phyloP scores from a whole-genome alignment of 2,329 filamentous ascomycete species.

The Cordyceps farinosa region DNA sequence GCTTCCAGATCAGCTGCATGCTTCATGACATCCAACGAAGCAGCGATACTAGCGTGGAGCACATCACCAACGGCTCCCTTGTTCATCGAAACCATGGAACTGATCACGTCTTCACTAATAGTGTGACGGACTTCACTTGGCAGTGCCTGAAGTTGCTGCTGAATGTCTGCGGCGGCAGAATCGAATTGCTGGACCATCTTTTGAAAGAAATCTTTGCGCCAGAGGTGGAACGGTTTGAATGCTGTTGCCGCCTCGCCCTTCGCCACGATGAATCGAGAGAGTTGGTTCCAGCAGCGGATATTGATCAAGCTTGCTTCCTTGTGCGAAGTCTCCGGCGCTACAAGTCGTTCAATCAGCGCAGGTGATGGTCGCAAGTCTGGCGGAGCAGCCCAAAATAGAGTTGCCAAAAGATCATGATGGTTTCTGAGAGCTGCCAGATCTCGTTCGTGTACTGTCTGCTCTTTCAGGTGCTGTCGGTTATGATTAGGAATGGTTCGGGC shows the following conservation, averaged over 20 bases:
- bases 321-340: constrained; percentile 58
- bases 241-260: constrained; percentile 43
- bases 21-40: constrained; percentile 50
- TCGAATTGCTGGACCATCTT: constrained; percentile 56
- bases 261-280: constrained; percentile 56
- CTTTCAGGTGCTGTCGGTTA: constrained; percentile 60
- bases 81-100: constrained; percentile 50
- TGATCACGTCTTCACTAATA: constrained; percentile 44
- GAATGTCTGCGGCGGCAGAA: constrained; percentile 52
- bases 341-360: constrained; percentile 56
- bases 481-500: constrained; percentile 63
- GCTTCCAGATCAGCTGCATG: constrained; percentile 44
- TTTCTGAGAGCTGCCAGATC: constrained; percentile 64
- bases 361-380: constrained; percentile 49
- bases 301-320: constrained; percentile 65
- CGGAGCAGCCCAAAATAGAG: constrained; percentile 62
- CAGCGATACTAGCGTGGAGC: constrained; percentile 44
- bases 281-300: constrained; percentile 59
- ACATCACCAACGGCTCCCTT: constrained; percentile 52
- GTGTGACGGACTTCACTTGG: constrained; percentile 42
- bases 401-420: constrained; percentile 65
- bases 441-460: constrained; percentile 55
- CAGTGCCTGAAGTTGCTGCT: constrained; percentile 51
- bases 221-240: constrained; percentile 43
- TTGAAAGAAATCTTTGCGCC: constrained; percentile 57